Percentiles rank a stretch among this genome's conserved stretches.
Evolutionary conservation across 2,329 filamentous ascomycete genomes (phyloP).

Genomic region (Aspergillus vadensis): DNA sequence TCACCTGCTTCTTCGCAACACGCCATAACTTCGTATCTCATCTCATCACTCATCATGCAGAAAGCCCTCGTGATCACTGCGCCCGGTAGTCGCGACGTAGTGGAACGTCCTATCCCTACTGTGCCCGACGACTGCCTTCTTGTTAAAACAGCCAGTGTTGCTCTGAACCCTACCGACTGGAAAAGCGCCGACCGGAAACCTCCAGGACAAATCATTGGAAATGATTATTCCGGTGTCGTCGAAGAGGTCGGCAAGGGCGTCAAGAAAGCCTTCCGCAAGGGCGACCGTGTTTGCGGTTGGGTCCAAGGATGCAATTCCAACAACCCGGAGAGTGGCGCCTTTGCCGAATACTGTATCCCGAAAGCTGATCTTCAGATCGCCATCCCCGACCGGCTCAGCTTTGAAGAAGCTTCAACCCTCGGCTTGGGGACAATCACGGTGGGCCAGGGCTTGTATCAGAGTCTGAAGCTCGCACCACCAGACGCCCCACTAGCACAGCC

Average conservation of each 20-base stretch:
- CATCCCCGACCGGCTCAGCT: conserved; percentile 52
- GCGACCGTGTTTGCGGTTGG: conserved; percentile 56
- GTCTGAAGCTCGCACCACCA: conserved; percentile 30
- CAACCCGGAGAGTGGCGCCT: conserved; percentile 53
- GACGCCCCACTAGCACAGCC: conserved; percentile 21
- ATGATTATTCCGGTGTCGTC: conserved; percentile 8
- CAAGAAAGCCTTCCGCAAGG: conserved; percentile 48
- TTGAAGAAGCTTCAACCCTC: conserved; percentile 56
- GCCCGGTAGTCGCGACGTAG: not conserved
- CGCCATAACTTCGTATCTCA: no score
- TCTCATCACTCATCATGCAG: not conserved
- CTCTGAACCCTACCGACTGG: conserved; percentile 12
- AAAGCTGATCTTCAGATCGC: conserved; percentile 53
- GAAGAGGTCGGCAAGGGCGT: conserved; percentile 49
- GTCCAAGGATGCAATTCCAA: conserved; percentile 47
- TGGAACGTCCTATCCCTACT: not conserved
- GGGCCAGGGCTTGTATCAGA: conserved; percentile 48
- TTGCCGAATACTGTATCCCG: conserved; percentile 55
- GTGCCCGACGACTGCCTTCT: not conserved
- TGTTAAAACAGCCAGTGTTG: conserved; percentile 2
- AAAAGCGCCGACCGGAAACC: not conserved
- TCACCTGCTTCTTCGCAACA: not conserved
- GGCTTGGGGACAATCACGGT: conserved; percentile 56
- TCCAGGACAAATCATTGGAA: not conserved
- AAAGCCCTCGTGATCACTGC: not conserved